Evolutionary conservation across 208 protist genomes (phyloP).

Genomic region (Wallacemonas collosoma): DNA sequence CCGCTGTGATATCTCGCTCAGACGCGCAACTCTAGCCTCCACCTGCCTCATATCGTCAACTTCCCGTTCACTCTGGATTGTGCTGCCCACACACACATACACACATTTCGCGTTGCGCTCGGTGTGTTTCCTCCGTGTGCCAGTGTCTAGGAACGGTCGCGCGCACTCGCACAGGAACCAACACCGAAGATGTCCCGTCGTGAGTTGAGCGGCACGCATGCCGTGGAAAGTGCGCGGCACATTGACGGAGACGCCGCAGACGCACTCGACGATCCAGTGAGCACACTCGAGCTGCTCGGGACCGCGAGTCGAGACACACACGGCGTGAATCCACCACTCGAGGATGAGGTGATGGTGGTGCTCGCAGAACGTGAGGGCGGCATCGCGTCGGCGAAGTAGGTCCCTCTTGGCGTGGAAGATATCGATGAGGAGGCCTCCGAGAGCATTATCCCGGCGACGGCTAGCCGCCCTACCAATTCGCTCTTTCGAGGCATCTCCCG

Average conservation of each 20-base stretch:
- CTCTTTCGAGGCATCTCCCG: background rate
- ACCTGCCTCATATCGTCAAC: too few relatives aligned
- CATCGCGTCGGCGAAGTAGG: background rate
- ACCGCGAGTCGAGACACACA: background rate
- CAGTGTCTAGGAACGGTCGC: too few relatives aligned
- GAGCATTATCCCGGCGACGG: background rate
- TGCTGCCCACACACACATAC: too few relatives aligned
- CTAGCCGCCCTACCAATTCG: background rate
- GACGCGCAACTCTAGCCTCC: too few relatives aligned
- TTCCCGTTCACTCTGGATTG: too few relatives aligned
- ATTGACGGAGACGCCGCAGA: background rate
- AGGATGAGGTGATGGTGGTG: constrained; percentile 3
- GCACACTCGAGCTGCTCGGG: background rate
- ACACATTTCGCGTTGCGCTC: too few relatives aligned
- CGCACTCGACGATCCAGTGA: background rate
- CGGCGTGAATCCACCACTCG: background rate
- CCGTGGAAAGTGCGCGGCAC: background rate
- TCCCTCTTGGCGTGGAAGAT: background rate
- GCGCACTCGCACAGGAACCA: background rate
- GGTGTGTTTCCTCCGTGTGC: too few relatives aligned
- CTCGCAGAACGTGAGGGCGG: background rate
- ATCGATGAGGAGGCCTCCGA: background rate
- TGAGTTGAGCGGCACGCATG: background rate
- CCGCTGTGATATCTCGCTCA: too few relatives aligned
- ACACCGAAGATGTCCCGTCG: background rate